A percentile compares a stretch with the other conserved stretches of the same genome.
Conservation (phyloP, 1,284 basidiomycete species). For the Moniliella sp. region DNA sequence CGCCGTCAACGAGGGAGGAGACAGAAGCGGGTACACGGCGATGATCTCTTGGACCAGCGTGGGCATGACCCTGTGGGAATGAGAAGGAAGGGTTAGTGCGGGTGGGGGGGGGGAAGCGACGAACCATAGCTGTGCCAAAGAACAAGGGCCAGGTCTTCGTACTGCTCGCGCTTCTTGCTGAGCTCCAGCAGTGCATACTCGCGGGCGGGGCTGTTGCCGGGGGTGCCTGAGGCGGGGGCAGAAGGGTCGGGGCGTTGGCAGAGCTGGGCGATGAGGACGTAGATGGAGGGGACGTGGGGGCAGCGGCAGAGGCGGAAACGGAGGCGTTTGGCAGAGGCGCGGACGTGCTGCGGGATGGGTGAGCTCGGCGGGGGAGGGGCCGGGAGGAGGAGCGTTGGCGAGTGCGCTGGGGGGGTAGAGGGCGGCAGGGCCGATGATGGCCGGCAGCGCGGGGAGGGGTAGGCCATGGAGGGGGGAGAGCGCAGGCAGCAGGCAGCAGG, state of each 20-base stretch:
- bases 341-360: too few species aligned
- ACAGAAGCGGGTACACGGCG: conserved; percentile 84
- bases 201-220: conserved; percentile 22
- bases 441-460: too few species aligned
- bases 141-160: conserved; percentile 88
- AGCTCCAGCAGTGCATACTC: conserved; percentile 48
- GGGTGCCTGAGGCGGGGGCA: conserved; percentile 1
- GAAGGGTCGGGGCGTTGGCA: conserved; percentile 25
- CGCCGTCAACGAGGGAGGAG: conserved; percentile 83
- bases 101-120: conserved; percentile 33
- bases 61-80: conserved; percentile 99
- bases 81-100: conserved; percentile 36
- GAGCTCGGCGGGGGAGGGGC: too few species aligned
- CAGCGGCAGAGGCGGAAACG: too few species aligned
- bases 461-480: conserved; percentile 66
- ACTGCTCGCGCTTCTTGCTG: conserved; percentile 96
- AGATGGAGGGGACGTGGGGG: too few species aligned
- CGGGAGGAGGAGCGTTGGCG: too few species aligned
- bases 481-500: too few species aligned
- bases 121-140: conserved; percentile 95
- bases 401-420: too few species aligned
- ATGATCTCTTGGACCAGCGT: conserved; percentile 92
- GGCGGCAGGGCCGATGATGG: too few species aligned
- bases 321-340: too few species aligned
- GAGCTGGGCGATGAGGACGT: conserved; percentile 30